Conservation (phyloP, 805 yeast species). For the Wickerhamiella nectarea region DNA sequence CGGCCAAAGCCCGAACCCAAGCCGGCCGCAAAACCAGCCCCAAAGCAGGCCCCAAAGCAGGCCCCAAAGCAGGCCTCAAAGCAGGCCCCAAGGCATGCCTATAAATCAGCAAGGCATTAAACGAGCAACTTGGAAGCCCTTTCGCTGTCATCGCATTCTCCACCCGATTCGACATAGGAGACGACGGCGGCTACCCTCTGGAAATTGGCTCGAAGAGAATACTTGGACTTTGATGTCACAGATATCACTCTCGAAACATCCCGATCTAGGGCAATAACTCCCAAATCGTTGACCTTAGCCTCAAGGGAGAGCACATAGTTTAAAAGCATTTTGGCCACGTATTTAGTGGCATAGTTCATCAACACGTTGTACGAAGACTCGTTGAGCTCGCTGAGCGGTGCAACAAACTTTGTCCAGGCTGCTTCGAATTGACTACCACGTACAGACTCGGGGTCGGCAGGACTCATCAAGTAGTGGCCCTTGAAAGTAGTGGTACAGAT, state of each 20-base stretch:
- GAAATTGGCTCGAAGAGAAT: slow-evolving; percentile 64
- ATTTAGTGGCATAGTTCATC: slow-evolving; percentile 38
- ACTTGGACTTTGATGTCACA: slow-evolving; percentile 50
- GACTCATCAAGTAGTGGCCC: slow-evolving; percentile 28
- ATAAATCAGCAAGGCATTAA: too few relatives aligned
- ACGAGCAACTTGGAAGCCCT: background rate
- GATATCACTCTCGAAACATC: slow-evolving; percentile 64
- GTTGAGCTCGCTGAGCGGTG: slow-evolving; percentile 52
- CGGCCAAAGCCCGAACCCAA: background rate
- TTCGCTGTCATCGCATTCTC: slow-evolving; percentile 22
- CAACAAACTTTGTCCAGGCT: slow-evolving; percentile 50
- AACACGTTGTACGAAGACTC: slow-evolving; percentile 36
- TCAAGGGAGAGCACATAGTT: slow-evolving; percentile 52
- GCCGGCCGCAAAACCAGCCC: background rate
- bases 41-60: background rate
- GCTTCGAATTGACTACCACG: slow-evolving; percentile 34
- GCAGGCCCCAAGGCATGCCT: background rate
- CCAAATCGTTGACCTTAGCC: slow-evolving; percentile 63
- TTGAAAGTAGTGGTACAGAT: slow-evolving; percentile 29
- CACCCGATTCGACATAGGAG: slow-evolving; percentile 66
- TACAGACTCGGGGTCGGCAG: slow-evolving; percentile 21
- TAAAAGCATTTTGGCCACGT: slow-evolving; percentile 47
- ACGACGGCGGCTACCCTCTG: slow-evolving; percentile 73
- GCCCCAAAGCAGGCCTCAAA: background rate
- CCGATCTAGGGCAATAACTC: slow-evolving; percentile 69